A percentile compares a stretch with the other conserved stretches of the same genome.
Evolutionary conservation across 2,329 filamentous ascomycete species (phyloP).

Genomic region (Biscogniauxia mediterranea): DNA sequence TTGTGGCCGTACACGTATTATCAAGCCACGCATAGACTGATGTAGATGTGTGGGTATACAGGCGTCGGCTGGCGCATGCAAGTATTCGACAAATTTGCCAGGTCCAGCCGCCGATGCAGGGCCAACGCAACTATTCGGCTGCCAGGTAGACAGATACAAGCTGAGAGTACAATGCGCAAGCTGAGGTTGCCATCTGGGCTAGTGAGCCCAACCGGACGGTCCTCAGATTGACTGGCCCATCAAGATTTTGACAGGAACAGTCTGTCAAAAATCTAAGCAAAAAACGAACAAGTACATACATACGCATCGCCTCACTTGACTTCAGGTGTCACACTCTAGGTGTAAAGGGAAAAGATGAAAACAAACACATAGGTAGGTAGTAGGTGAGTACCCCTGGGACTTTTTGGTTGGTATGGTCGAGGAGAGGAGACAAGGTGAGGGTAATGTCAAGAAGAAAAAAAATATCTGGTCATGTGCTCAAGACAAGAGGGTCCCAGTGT

Average conservation of each 20-base stretch:
- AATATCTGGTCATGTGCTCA: constrained; percentile 10
- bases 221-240: constrained; percentile 28
- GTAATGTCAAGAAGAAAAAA: constrained; percentile 1
- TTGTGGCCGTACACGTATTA: constrained; percentile 20
- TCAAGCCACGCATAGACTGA: constrained; percentile 17
- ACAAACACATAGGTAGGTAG: no score
- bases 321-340: constrained; percentile 21
- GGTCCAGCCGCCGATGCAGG: constrained; percentile 33
- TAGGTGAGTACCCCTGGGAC: constrained; percentile 2
- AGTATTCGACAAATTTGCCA: constrained; percentile 20
- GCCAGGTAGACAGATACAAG: constrained; percentile 6
- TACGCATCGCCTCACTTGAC: constrained; percentile 33
- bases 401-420: constrained; percentile 13
- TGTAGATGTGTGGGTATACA: constrained; percentile 19
- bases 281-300: constrained; percentile 26
- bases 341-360: constrained; percentile 2
- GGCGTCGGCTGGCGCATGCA: constrained; percentile 20
- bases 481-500: not conserved
- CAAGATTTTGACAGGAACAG: constrained; percentile 13
- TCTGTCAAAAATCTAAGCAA: constrained; percentile 15
- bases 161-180: constrained; percentile 8
- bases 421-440: constrained; percentile 4
- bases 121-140: constrained; percentile 31
- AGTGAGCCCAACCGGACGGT: constrained; percentile 31
- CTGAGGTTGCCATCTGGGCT: constrained; percentile 12